Conservation (phyloP, 192 early-diverging fungal species). For the Backusella tuberculispora region DNA sequence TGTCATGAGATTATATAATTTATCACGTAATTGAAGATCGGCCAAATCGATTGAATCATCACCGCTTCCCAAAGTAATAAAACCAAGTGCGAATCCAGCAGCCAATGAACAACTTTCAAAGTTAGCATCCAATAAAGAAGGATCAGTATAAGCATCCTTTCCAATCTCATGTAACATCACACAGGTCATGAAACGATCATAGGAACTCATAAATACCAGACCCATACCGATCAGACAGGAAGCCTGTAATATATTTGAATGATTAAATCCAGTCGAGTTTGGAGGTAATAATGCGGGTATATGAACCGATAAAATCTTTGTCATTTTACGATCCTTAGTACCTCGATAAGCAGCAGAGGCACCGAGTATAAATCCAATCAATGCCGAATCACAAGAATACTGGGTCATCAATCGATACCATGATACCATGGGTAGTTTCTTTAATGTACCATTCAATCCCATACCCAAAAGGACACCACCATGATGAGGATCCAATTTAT, state of each 20-base stretch:
- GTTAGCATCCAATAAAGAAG: constrained; percentile 34
- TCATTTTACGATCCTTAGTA: constrained; percentile 62
- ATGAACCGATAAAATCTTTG: constrained; percentile 75
- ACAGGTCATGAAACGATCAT: constrained; percentile 71
- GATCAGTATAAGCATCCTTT: constrained; percentile 25
- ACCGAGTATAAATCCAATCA: constrained; percentile 79
- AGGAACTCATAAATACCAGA: constrained; percentile 69
- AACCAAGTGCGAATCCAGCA: constrained; percentile 83
- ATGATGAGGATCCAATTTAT: constrained; percentile 59
- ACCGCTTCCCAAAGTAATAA: constrained; percentile 75
- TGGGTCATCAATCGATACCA: constrained; percentile 67
- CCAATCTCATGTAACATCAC: constrained; percentile 76
- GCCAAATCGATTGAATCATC: constrained; percentile 49
- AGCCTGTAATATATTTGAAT: constrained; percentile 67
- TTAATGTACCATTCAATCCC: constrained; percentile 79
- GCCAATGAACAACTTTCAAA: constrained; percentile 74
- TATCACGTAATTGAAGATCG: constrained; percentile 63
- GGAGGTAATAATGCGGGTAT: constrained; percentile 71
- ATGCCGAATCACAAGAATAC: constrained; percentile 64
- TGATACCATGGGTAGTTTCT: constrained; percentile 55
- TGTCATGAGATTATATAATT: constrained; percentile 54
- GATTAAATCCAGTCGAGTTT: constrained; percentile 60
- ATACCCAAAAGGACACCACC: constrained; percentile 83
- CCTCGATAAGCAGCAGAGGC: constrained; percentile 71
- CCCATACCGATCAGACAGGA: constrained; percentile 80